Evolutionary conservation across 345 rosid genomes (phyloP).

Genomic region (Lepidium sativum): DNA sequence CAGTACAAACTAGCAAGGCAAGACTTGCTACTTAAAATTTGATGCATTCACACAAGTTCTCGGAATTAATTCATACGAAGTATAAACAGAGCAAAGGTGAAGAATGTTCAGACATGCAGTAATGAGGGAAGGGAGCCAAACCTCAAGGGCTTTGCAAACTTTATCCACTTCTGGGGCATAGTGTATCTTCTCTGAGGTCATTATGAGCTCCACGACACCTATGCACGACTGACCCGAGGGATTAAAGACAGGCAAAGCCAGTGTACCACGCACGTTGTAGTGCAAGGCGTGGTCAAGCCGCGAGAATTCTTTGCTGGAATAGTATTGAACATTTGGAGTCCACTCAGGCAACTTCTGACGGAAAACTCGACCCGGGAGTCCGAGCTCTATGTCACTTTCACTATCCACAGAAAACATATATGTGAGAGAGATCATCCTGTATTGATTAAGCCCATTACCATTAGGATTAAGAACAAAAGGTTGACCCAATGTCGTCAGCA

Average conservation of each 20-base stretch:
- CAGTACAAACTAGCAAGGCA: background rate
- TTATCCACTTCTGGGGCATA: slow-evolving; percentile 88
- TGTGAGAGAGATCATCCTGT: slow-evolving; percentile 78
- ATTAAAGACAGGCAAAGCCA: slow-evolving; percentile 89
- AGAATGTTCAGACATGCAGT: background rate
- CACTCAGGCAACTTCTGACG: slow-evolving; percentile 76
- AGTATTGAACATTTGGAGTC: slow-evolving; percentile 92
- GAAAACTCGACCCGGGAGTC: slow-evolving; percentile 97
- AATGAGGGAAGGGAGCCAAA: slow-evolving; percentile 34
- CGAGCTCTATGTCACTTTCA: slow-evolving; percentile 61
- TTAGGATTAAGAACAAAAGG: slow-evolving; percentile 80
- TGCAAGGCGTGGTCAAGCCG: slow-evolving; percentile 74
- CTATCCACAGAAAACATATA: slow-evolving; percentile 78
- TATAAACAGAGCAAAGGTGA: background rate
- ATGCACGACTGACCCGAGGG: slow-evolving; percentile 70
- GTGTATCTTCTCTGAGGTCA: slow-evolving; percentile 83
- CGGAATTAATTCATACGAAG: background rate
- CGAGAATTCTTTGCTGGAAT: slow-evolving; percentile 68
- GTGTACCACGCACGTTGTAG: slow-evolving; percentile 68
- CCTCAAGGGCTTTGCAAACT: slow-evolving; percentile 99
- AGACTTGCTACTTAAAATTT: background rate
- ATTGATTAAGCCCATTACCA: slow-evolving; percentile 69
- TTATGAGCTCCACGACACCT: slow-evolving; percentile 78
- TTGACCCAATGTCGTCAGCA: slow-evolving; percentile 81
- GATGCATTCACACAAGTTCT: background rate